Conservation (phyloP, 2,329 filamentous ascomycete species). For the Calcarisporium arbuscula region DNA sequence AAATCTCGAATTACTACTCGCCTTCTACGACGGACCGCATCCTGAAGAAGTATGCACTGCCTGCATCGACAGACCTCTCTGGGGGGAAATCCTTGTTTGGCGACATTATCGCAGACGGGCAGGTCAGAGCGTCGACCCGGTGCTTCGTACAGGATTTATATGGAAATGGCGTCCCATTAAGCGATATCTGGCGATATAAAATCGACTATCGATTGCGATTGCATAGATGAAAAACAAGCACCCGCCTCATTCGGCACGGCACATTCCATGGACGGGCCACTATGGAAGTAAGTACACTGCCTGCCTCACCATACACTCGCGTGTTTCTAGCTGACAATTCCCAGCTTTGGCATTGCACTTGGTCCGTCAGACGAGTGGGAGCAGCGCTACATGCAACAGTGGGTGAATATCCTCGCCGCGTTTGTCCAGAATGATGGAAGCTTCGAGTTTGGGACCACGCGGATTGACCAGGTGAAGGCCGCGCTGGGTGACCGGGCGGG, state of each 20-base stretch:
- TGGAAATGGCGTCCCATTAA: slow-evolving; percentile 23
- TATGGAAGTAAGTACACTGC: slow-evolving; percentile 31
- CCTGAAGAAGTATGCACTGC: slow-evolving; percentile 28
- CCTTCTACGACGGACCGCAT: slow-evolving; percentile 28
- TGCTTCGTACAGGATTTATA: slow-evolving; percentile 23
- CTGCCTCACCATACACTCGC: background rate
- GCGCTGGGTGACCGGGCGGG: slow-evolving; percentile 23
- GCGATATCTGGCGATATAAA: slow-evolving; percentile 34
- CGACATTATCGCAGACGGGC: slow-evolving; percentile 31
- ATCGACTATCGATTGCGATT: slow-evolving; percentile 35
- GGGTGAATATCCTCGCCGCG: slow-evolving; percentile 29
- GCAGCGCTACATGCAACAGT: slow-evolving; percentile 27
- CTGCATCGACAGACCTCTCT: slow-evolving; percentile 18
- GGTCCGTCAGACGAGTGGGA: slow-evolving; percentile 29
- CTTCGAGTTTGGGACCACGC: slow-evolving; percentile 26
- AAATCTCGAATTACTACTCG: slow-evolving; percentile 37
- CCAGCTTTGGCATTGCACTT: slow-evolving; percentile 30
- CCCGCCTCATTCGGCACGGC: slow-evolving; percentile 26
- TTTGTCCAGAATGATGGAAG: slow-evolving; percentile 26
- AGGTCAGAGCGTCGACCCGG: slow-evolving; percentile 30
- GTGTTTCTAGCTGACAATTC: background rate
- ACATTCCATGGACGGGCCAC: slow-evolving; percentile 35
- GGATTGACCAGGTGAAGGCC: slow-evolving; percentile 28
- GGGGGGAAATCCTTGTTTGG: slow-evolving; percentile 34
- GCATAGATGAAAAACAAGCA: slow-evolving; percentile 31